Conservation (phyloP, 1,284 basidiomycete species). For the Ganoderma leucocontextum region DNA sequence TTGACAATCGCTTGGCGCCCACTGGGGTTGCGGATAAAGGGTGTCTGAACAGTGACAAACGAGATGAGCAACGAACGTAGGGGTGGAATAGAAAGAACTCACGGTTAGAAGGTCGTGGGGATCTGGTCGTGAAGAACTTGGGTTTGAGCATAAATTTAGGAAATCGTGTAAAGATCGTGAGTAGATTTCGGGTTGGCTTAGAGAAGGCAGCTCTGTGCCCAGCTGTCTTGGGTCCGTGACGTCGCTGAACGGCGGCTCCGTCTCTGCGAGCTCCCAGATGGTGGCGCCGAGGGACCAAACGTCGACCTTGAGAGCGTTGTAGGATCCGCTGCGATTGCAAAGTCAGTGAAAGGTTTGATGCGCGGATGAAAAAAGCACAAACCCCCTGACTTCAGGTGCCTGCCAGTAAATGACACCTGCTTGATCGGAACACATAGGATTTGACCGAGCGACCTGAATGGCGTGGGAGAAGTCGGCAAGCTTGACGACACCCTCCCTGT, state of each 20-base stretch:
- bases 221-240: conserved; percentile 56
- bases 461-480: conserved; percentile 84
- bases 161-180: conserved; percentile 81
- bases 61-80: conserved; percentile 14
- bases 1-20: conserved; percentile 71
- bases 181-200: conserved; percentile 64
- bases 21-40: conserved; percentile 73
- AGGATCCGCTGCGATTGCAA: conserved; percentile 57
- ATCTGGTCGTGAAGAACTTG: conserved; percentile 61
- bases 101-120: conserved; percentile 70
- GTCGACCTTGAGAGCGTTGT: conserved; percentile 78
- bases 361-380: conserved; percentile 35
- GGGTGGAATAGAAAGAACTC: conserved; percentile 36
- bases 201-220: conserved; percentile 68
- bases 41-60: conserved; percentile 48
- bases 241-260: conserved; percentile 75
- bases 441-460: conserved; percentile 58
- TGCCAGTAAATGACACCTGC: conserved; percentile 84
- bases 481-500: conserved; percentile 71
- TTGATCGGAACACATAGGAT: conserved; percentile 58
- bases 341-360: background rate
- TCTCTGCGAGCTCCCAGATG: conserved; percentile 81
- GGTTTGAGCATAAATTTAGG: conserved; percentile 70
- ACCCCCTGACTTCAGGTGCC: conserved; percentile 76
- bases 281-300: conserved; percentile 85